phyloP scores from a whole-genome alignment of 352 stramenopile genomes.

The Pythium dissimile region DNA sequence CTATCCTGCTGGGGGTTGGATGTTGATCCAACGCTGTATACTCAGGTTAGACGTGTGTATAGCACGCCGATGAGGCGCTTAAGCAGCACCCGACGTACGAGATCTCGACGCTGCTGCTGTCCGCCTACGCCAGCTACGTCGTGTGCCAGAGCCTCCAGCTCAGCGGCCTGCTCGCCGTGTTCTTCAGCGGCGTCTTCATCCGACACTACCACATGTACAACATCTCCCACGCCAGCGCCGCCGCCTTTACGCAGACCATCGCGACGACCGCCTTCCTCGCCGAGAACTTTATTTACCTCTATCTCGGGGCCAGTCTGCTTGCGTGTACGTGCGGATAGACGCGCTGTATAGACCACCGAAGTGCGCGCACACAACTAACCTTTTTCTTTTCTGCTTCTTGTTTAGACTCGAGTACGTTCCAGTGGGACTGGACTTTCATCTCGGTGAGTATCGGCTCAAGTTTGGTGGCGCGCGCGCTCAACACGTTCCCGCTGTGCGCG shows the following conservation, averaged over 20 bases:
- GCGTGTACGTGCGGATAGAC: conserved; percentile 35
- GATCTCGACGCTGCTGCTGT: conserved; percentile 64
- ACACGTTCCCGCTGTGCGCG: conserved; percentile 71
- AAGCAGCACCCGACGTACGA: conserved; percentile 51
- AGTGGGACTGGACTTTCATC: conserved; percentile 66
- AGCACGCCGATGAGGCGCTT: conserved; percentile 31
- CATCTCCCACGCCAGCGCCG: conserved; percentile 23
- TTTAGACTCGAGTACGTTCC: conserved; percentile 29
- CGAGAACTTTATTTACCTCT: conserved; percentile 46
- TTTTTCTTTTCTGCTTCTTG: background rate
- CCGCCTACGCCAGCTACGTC: conserved; percentile 69
- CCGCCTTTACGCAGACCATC: conserved; percentile 30
- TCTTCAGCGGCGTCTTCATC: conserved; percentile 78
- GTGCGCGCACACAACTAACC: no score
- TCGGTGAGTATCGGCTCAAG: conserved; percentile 25
- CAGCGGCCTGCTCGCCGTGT: conserved; percentile 89
- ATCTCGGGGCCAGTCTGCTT: conserved; percentile 64
- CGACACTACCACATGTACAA: conserved; percentile 43
- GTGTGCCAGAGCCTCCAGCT: conserved; percentile 49
- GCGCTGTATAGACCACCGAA: no score
- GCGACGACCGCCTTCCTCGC: conserved; percentile 32
- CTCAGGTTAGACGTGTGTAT: no score
- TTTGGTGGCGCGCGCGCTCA: conserved; percentile 50
- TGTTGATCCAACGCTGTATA: no score
- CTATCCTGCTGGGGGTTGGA: no score